These are phyloP conservation scores for Oxytropis ochrocephala DNA, from an alignment of 306 rosid genomes.

Conservation along the genomic window DNA sequence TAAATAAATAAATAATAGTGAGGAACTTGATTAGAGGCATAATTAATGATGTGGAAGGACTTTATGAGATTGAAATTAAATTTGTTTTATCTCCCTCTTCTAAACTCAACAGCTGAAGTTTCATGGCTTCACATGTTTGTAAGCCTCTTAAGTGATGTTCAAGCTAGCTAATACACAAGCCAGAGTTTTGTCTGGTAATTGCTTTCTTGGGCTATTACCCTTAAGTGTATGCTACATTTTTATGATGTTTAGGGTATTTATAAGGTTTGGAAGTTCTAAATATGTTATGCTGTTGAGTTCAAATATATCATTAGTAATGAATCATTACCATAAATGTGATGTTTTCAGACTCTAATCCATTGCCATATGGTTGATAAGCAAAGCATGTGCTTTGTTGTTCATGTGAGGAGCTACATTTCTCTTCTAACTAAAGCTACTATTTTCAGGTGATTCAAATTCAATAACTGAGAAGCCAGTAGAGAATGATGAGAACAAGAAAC, in stretches of 20 bases:
- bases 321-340: neutral
- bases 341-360: constrained; percentile 5
- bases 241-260: constrained; percentile 6
- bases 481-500: constrained; percentile 27
- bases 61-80: constrained; percentile 7
- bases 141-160: neutral
- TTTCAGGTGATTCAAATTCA: constrained; percentile 49
- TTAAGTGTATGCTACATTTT: neutral
- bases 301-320: neutral
- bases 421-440: constrained; percentile 27
- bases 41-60: neutral
- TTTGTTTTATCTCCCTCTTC: neutral
- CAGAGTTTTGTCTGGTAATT: neutral
- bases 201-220: constrained; percentile 6
- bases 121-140: constrained; percentile 1
- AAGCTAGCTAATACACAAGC: neutral
- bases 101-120: constrained; percentile 16
- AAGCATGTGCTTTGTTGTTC: constrained; percentile 13
- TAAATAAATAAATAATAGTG: neutral
- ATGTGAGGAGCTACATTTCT: constrained; percentile 16
- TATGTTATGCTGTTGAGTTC: neutral
- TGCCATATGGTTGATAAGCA: neutral
- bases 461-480: constrained; percentile 38
- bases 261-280: neutral
- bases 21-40: neutral